Evolutionary conservation across 257 asterid species (phyloP).

Genomic region (Jaltomata sinuosa): DNA sequence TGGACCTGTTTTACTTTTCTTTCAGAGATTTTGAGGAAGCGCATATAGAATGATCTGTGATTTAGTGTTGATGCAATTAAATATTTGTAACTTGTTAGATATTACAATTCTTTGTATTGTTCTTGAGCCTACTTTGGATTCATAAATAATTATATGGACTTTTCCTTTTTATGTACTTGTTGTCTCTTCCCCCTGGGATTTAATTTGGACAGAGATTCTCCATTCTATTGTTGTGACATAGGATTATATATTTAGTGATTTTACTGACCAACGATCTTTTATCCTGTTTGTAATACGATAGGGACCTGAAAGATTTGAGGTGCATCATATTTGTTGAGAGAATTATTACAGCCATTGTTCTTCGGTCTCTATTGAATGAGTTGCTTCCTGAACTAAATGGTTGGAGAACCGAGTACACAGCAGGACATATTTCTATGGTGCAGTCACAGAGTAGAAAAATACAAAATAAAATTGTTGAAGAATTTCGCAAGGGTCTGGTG

Average conservation of each 20-base stretch:
- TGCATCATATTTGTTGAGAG: slow-evolving; percentile 84
- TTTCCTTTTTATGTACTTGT: background rate
- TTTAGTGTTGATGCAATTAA: background rate
- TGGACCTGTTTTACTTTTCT: background rate
- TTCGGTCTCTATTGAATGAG: slow-evolving; percentile 50
- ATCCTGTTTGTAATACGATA: slow-evolving; percentile 3
- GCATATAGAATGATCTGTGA: background rate
- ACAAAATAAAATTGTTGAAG: slow-evolving; percentile 50
- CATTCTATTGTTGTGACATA: background rate
- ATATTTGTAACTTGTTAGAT: background rate
- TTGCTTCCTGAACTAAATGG: slow-evolving; percentile 41
- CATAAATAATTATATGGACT: background rate
- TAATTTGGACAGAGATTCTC: background rate
- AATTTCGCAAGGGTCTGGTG: slow-evolving; percentile 49
- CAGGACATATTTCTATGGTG: slow-evolving; percentile 36
- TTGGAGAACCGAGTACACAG: slow-evolving; percentile 67
- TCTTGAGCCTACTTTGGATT: background rate
- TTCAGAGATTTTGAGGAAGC: background rate
- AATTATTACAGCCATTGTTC: slow-evolving; percentile 64
- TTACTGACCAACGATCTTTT: background rate
- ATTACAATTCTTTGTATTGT: background rate
- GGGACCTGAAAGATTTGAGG: slow-evolving; percentile 62
- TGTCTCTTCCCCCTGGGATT: background rate
- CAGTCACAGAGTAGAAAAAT: slow-evolving; percentile 56
- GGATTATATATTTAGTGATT: background rate